Base-by-base conservation (phyloP, 495 filamentous ascomycete genomes). In the Xylaria castorea region DNA sequence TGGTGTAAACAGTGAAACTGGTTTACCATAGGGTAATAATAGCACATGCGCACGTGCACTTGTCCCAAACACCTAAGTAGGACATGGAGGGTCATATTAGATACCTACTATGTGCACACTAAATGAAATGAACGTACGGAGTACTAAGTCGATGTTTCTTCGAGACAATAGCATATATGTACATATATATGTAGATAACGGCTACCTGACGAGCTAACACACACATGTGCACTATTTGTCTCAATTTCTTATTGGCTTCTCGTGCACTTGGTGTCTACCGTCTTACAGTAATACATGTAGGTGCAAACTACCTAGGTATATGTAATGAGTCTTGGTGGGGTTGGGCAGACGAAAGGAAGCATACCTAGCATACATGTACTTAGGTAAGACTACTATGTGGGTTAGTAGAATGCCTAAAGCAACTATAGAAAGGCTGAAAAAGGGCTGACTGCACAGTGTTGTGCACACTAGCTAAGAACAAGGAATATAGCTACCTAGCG, bases 361-460 rank as follows among this genome's bases (percentile, higher is more conserved):
- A 22, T 14, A 0, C 5, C 11, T 42, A 61, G 58, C 20, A n/a
- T n/a, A n/a, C n/a, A n/a, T n/a, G n/a, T n/a, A 34, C 22, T 22
- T 18, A 34, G 2, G 55, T 34, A 34, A 12, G 30, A 60, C 27
- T 38, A 34, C 0, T 61, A 40, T 5, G 36, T n/a, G 61, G 7
- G 61, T 64, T 64, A 44, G 61, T 64, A 11, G 38, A 18, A 44
- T 64, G 22, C 14, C 38, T 64, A 44, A 27, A 44, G 36, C 60
- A 42, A 34, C 22, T 44, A 64, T 5, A 12, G 60, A 40, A 62
- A 62, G 34, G 30, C 25, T 58, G 12, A 34, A 58, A 22, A 30
- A 58, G 55, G 20, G 55, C 8, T 6, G 34, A 58, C 5, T 58
- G 14, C n/a, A n/a, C n/a, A n/a, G 55, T 36, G 30, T n/a, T 6